Conservation (phyloP, 495 filamentous ascomycete genomes). For the Bryoglossum gracile region DNA sequence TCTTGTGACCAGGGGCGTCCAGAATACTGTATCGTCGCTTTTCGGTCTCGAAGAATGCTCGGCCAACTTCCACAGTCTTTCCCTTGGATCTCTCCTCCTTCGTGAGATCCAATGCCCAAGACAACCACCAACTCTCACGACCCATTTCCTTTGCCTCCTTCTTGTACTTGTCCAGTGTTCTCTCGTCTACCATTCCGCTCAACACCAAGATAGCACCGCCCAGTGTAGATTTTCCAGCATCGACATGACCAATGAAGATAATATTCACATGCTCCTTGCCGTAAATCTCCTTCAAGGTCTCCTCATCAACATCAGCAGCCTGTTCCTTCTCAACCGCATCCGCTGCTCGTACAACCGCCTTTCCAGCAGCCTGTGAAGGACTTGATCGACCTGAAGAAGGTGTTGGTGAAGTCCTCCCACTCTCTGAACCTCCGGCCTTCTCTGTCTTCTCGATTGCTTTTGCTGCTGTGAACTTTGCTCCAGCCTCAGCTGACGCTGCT, state of each 20-base stretch:
- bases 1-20: conserved; percentile 95
- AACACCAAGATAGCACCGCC: conserved; percentile 86
- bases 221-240: conserved; percentile 93
- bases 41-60: conserved; percentile 93
- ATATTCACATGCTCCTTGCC: conserved; percentile 98
- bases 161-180: conserved; percentile 97
- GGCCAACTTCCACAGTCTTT: conserved; percentile 96
- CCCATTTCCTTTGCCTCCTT: conserved; percentile 91
- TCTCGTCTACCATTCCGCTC: conserved; percentile 98
- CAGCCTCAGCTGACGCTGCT: conserved; percentile 38
- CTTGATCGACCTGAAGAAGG: conserved; percentile 73
- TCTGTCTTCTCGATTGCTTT: conserved; percentile 78
- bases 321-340: conserved; percentile 86
- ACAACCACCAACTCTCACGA: conserved; percentile 97
- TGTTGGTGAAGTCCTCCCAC: conserved; percentile 65
- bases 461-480: conserved; percentile 65
- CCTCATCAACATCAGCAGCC: conserved; percentile 81
- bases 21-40: conserved; percentile 85
- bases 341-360: conserved; percentile 56
- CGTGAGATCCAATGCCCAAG: conserved; percentile 94
- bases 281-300: conserved; percentile 88
- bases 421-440: conserved; percentile 40
- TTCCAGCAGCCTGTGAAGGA: conserved; percentile 48
- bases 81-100: conserved; percentile 95
- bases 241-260: conserved; percentile 97